A percentile compares a stretch with the other conserved stretches of the same genome.
These are phyloP conservation scores for Pharnaceum exiguum DNA, from an alignment of 148 eudicot species.

Conservation along the genomic window DNA sequence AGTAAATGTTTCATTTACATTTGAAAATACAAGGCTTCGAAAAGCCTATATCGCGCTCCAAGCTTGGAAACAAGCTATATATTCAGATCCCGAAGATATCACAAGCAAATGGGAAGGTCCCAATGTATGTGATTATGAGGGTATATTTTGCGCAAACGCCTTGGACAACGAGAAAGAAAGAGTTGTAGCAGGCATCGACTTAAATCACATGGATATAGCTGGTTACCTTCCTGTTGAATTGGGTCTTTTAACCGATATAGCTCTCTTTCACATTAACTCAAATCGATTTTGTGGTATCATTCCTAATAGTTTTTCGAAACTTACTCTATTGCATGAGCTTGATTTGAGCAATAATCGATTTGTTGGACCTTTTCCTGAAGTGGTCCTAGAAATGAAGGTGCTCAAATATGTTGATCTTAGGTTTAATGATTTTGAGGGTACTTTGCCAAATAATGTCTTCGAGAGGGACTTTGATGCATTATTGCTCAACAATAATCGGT, in stretches of 20 bases:
- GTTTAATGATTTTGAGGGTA: conserved; percentile 71
- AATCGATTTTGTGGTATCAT: conserved; percentile 73
- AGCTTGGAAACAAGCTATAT: conserved; percentile 56
- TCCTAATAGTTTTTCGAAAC: conserved; percentile 41
- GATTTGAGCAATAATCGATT: conserved; percentile 83
- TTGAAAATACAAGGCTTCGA: conserved; percentile 51
- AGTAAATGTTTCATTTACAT: conserved; percentile 14
- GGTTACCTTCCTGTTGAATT: conserved; percentile 59
- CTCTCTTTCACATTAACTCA: conserved; percentile 56
- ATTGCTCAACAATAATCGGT: conserved; percentile 63
- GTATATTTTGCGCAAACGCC: conserved; percentile 55
- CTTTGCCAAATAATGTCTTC: conserved; percentile 53
- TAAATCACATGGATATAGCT: conserved; percentile 64
- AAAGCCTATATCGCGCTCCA: conserved; percentile 60
- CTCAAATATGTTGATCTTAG: conserved; percentile 57
- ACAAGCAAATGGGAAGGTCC: conserved; percentile 62
- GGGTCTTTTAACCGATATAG: conserved; percentile 56
- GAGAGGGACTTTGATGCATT: conserved; percentile 52
- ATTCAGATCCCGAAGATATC: conserved; percentile 48
- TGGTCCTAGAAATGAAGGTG: conserved; percentile 35
- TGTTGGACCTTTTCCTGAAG: conserved; percentile 61
- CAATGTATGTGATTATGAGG: conserved; percentile 59
- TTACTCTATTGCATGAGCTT: conserved; percentile 41
- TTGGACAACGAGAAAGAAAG: conserved; percentile 41
- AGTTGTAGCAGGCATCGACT: conserved; percentile 67